These are phyloP conservation scores for Aspergillus costaricaensis DNA, from an alignment of 2,329 filamentous ascomycete species.

Conservation along the genomic window DNA sequence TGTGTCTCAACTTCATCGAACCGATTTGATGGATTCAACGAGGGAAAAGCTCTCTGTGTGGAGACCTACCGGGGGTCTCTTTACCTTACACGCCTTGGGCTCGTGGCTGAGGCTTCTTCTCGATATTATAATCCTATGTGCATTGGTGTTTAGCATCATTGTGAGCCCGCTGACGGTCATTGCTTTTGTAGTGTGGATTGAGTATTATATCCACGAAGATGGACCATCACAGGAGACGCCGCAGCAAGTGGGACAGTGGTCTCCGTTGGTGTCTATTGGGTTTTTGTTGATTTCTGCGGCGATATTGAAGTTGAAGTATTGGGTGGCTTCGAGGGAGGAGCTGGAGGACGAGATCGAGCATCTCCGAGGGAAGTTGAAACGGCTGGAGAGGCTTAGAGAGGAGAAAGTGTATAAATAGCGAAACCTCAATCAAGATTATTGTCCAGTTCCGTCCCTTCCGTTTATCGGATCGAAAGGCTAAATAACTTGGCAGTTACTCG, in stretches of 20 bases:
- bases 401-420: background rate
- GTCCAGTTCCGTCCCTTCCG: no score
- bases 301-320: conserved; percentile 30
- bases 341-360: conserved; percentile 32
- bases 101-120: conserved; percentile 14
- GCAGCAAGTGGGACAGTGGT: conserved; percentile 37
- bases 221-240: conserved; percentile 31
- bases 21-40: background rate
- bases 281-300: conserved; percentile 32
- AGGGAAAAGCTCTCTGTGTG: no score
- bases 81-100: conserved; percentile 19
- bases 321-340: conserved; percentile 29
- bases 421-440: no score
- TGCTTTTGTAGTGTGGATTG: conserved; percentile 37
- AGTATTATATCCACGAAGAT: conserved; percentile 34
- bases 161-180: conserved; percentile 33
- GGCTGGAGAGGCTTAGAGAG: background rate
- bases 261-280: conserved; percentile 28
- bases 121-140: conserved; percentile 21
- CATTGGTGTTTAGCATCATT: conserved; percentile 31
- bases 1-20: background rate
- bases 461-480: no score
- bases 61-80: background rate
- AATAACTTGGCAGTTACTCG: no score
- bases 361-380: conserved; percentile 15